phyloP scores from a whole-genome alignment of 805 yeast genomes.

The Ogataea wickerhamii region DNA sequence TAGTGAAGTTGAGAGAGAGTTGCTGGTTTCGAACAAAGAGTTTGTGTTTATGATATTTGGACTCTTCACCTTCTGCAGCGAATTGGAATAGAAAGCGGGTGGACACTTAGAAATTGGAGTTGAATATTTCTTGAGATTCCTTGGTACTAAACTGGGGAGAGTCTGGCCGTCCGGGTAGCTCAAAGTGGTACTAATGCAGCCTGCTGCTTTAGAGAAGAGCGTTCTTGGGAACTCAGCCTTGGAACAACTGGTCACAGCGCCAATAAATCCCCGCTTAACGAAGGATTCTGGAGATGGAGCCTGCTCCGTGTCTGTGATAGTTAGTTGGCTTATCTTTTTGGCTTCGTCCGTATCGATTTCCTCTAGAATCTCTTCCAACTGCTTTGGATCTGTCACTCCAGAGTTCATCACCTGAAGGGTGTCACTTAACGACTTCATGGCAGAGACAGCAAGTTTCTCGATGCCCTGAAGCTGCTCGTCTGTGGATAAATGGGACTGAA shows the following conservation, averaged over 20 bases:
- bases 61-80: not conserved
- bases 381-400: conserved; percentile 12
- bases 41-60: not conserved
- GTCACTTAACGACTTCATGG: conserved; percentile 8
- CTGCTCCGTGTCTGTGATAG: not conserved
- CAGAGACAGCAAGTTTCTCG: conserved; percentile 5
- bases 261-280: not conserved
- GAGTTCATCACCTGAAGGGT: conserved; percentile 4
- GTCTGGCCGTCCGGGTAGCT: conserved; percentile 1
- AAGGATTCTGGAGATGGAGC: not conserved
- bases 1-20: conserved; percentile 3
- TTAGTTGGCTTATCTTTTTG: conserved; percentile 1
- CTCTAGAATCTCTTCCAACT: conserved; percentile 1
- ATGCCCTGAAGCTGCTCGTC: conserved; percentile 10
- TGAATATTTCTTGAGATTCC: conserved; percentile 4
- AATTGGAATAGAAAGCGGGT: not conserved
- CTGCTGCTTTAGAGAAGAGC: conserved; percentile 4
- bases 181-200: not conserved
- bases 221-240: not conserved
- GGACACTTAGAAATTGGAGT: conserved; percentile 10
- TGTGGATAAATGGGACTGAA: conserved; percentile 9
- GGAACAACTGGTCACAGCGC: not conserved
- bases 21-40: conserved; percentile 5
- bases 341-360: not conserved
- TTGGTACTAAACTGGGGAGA: conserved; percentile 5